Evolutionary conservation across 345 rosid genomes (phyloP), one percentile per base, ranked within the genome.

Genomic region (Brassica cretica): DNA sequence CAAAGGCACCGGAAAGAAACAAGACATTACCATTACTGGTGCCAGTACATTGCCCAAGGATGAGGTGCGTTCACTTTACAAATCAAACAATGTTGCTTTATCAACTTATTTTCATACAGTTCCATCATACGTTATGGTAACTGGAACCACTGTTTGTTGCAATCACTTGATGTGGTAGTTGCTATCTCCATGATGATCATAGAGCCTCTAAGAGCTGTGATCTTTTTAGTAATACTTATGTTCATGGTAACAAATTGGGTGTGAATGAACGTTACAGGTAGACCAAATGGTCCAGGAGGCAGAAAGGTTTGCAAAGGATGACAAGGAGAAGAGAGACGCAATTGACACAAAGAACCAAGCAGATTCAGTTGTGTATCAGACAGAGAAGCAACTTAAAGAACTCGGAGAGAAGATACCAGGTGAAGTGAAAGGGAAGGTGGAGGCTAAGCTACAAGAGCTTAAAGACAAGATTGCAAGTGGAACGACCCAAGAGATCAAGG

Each of bases 331-430:
- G 87, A 88, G 98, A 79, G 98, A 94, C 7, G 89, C 97, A 1
- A 91, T 94, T 7, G 98, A 94, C 87, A 94, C 98, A 33, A 94
- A 94, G 89, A 92, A 94, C 84, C 98, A 94, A 64, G 97, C 98
- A 0, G 98, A 92, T 74, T 94, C 98, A 0, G 86, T 91, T 0
- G 91, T 92, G n/a, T 94, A 94, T 84, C 97, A 92, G 71, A 94
- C 97, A 2, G 97, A 92, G 87, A 92, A 94, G 84, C 98, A 92
- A 81, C 85, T 92, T 67, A 92, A 91, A 81, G 97, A 94, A 78
- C 85, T 92, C 0, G 98, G 98, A 63, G 97, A 94, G 67, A 92
- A 94, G 81, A 89, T 94, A 44, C 98, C 98, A 19, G 91, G 82
- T 7, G 85, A 88, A 4, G 97, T 92, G 16, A 94, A 94, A 70